phyloP scores from a whole-genome alignment of 371 early-diverging fungal species.

The Haplosporangium sp. region DNA sequence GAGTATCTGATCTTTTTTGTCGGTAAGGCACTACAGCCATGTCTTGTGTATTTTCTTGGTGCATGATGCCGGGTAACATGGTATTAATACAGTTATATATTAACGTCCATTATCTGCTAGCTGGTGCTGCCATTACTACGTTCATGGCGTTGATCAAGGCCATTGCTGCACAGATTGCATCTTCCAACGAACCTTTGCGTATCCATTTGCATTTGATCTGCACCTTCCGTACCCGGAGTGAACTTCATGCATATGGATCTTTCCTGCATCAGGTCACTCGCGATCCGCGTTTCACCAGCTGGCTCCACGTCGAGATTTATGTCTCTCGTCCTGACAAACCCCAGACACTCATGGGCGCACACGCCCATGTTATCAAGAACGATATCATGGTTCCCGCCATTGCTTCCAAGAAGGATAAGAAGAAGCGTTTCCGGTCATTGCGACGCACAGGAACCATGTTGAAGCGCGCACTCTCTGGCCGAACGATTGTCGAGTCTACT shows the following conservation, averaged over 20 bases:
- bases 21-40: slow-evolving; percentile 9
- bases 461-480: slow-evolving; percentile 50
- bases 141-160: slow-evolving; percentile 47
- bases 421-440: slow-evolving; percentile 36
- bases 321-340: slow-evolving; percentile 53
- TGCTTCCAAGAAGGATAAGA: slow-evolving; percentile 29
- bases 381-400: slow-evolving; percentile 44
- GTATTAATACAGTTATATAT: background rate
- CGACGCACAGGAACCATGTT: slow-evolving; percentile 37
- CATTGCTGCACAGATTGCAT: slow-evolving; percentile 42
- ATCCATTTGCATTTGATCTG: slow-evolving; percentile 45
- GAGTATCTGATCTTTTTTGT: slow-evolving; percentile 40
- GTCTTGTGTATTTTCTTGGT: no score
- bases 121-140: slow-evolving; percentile 47
- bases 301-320: slow-evolving; percentile 46
- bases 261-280: slow-evolving; percentile 51
- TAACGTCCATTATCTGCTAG: background rate
- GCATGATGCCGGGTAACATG: background rate
- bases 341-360: slow-evolving; percentile 47
- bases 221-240: slow-evolving; percentile 49
- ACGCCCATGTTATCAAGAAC: slow-evolving; percentile 53
- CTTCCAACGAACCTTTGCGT: slow-evolving; percentile 32
- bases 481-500: slow-evolving; percentile 32
- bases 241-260: slow-evolving; percentile 48
- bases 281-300: slow-evolving; percentile 50